These are phyloP conservation scores for Blastocystis sp. DNA, from an alignment of 352 stramenopile genomes.

Conservation along the genomic window DNA sequence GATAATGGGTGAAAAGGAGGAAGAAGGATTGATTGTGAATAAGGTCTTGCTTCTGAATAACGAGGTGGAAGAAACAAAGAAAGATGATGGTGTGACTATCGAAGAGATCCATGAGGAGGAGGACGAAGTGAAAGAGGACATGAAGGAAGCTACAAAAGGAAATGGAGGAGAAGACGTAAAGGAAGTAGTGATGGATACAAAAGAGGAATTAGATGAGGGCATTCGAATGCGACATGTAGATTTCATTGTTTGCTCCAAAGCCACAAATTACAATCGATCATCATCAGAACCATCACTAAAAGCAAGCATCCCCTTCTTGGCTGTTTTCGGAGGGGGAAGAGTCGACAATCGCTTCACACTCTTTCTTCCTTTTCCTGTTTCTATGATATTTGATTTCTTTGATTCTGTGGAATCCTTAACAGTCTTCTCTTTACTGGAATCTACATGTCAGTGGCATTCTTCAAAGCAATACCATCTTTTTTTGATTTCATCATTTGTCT, in stretches of 20 bases:
- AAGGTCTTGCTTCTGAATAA: background rate
- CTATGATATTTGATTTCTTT: too few relatives aligned
- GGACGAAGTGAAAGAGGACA: too few relatives aligned
- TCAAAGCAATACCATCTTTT: background rate
- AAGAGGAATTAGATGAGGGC: background rate
- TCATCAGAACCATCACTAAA: background rate
- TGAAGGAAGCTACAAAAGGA: background rate
- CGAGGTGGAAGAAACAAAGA: background rate
- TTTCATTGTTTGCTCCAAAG: background rate
- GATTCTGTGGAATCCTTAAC: too few relatives aligned
- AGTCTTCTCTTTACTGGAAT: background rate
- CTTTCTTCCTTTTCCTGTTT: too few relatives aligned
- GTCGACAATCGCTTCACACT: too few relatives aligned
- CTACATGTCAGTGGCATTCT: background rate
- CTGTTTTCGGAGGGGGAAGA: too few relatives aligned
- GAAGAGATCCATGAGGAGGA: conserved; percentile 29
- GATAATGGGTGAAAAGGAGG: background rate
- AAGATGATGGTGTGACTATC: background rate
- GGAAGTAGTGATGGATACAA: background rate
- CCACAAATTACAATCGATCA: background rate
- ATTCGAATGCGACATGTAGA: background rate
- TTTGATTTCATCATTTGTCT: background rate
- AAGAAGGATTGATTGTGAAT: background rate
- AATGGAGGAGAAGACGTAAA: background rate
- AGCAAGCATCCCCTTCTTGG: conserved; percentile 18